Percentiles rank a stretch among this genome's conserved stretches.
These are phyloP conservation scores for Sugiyamaella japonica DNA, from an alignment of 1,139 yeast species.

Conservation along the genomic window DNA sequence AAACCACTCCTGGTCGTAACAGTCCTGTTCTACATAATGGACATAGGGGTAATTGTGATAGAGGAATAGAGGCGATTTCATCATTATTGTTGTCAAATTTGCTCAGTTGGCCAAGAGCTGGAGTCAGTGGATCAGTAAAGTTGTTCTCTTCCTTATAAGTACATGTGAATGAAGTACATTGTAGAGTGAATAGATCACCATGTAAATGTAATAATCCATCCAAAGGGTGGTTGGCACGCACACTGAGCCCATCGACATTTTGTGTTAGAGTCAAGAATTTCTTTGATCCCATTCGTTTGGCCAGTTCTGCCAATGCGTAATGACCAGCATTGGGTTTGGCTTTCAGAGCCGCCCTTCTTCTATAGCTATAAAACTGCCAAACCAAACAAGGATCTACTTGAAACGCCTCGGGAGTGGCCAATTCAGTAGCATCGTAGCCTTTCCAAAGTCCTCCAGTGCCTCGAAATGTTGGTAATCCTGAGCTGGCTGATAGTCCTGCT, in stretches of 20 bases:
- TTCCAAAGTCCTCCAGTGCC: conserved; percentile 79
- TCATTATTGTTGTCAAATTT: conserved; percentile 16
- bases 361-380: conserved; percentile 82
- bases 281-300: conserved; percentile 38
- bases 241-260: conserved; percentile 75
- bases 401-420: conserved; percentile 91
- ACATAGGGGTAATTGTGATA: conserved; percentile 67
- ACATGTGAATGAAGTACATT: conserved; percentile 76
- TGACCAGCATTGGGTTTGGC: conserved; percentile 79
- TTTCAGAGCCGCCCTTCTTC: conserved; percentile 61
- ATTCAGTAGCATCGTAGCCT: conserved; percentile 73
- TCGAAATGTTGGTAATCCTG: conserved; percentile 74
- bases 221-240: conserved; percentile 61
- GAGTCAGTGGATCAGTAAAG: conserved; percentile 61
- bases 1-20: conserved; percentile 84
- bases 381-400: conserved; percentile 78
- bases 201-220: conserved; percentile 63
- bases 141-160: conserved; percentile 56
- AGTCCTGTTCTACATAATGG: conserved; percentile 64
- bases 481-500: conserved; percentile 76
- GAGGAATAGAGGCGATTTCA: conserved; percentile 40
- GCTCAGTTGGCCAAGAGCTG: conserved; percentile 45
- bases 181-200: conserved; percentile 71
- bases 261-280: conserved; percentile 68
- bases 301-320: conserved; percentile 60